Evolutionary conservation across 768 basidiomycete species (phyloP), one percentile per base, ranked within the genome.

Genomic region (Clitopilus passeckerianus): DNA sequence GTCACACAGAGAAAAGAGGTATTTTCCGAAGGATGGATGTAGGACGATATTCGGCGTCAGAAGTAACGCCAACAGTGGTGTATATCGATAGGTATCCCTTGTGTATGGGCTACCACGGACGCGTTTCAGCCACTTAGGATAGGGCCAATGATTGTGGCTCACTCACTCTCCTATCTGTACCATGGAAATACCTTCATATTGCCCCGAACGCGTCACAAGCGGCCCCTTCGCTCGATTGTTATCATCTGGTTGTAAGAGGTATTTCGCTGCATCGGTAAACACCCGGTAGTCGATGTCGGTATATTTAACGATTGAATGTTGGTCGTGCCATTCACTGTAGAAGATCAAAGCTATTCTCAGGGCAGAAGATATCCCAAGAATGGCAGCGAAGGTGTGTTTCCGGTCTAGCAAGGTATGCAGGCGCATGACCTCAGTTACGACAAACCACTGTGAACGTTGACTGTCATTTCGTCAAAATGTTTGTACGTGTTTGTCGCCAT

Each of bases 231-330:
- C 91, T 22, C 61, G 63, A 66, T 87, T 89, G 24, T 63, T 71
- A 30, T 68, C 61, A 9, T 61, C 70, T 35, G 86, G 82, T 52
- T 77, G 67, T 24, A 84, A 70, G 33, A 92, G 67, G 68, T 91
- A 93, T 43, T 74, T 76, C 0, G 94, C 87, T 4, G 97, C 97
- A 71, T 98, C 96, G 52, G 84, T 90, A 77, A 98, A 97, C 65
- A 99, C 96, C 35, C 86, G 83, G 72, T 98, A 98, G 74, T 99
- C 97, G 64, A 98, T 81, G 72, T 99, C 97, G n/a, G 97, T 98
- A 70, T 98, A 99, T 72, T 95, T 95, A 22, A 98, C 86, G 30
- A 85, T 71, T 0, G 90, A 91, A 64, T 76, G 86, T 15, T 83
- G 83, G 66, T 97, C 94, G 60, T 95, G 93, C 85, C 91, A 93